Base-by-base conservation (phyloP, 1,284 basidiomycete genomes). In the Sutorius eximius region DNA sequence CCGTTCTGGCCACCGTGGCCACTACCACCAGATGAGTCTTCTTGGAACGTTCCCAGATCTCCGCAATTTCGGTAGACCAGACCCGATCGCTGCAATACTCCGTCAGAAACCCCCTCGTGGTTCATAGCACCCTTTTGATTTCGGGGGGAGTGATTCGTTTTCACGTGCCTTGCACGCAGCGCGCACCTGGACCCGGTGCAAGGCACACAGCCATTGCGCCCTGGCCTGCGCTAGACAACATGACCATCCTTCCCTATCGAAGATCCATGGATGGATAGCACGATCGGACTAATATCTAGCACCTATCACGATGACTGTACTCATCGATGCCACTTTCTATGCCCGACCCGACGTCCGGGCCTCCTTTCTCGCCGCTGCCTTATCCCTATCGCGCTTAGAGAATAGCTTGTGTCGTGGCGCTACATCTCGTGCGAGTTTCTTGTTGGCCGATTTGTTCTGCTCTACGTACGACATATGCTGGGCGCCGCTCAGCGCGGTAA, bases 381-480 rank as follows among this genome's bases (percentile, higher is more conserved):
- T 77, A 22, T 87, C 83, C 72, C 85, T 86, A 59, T 91, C 89
- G 41, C 90, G 83, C 72, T 90, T 92, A 53, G 84, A 79, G 72
- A 95, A 95, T 48, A 95, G 72, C 73, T 90, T 91, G 77, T 93
- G 86, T 54, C 91, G 82, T 45, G 73, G 69, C 18, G 81, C 77
- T 9, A 74, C 76, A 55, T 89, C 87, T 58, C 86, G 82, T 45
- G 91, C 86, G 36, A 96, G 79, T 60, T 86, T 84, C 75, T 88
- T 89, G 78, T 96, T 96, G 57, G 88, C 86, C 32, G 86, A 90
- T 75, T 93, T 93, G 76, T 94, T 95, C 73, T 93, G 89, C 73
- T 95, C 93, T 50, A 91, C 81, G 67, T 95, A 95, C 57, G 86
- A 89, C 87, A 96, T 89, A 68, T 94, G 88, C 65, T 92, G 89